Conservation (phyloP, 306 rosid species). For the Cucumis cinereus region DNA sequence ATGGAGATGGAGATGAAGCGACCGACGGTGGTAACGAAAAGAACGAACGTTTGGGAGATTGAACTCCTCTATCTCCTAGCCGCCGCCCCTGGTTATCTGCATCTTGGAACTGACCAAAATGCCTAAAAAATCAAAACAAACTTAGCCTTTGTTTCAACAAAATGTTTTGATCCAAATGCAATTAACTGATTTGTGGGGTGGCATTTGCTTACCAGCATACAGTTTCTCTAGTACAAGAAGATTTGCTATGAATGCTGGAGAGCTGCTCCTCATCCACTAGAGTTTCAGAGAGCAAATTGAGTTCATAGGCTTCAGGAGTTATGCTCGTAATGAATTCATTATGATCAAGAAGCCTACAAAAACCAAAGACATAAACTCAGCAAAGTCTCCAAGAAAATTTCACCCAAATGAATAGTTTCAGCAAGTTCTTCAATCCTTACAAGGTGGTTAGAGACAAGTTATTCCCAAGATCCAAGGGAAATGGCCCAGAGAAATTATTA, state of each 20-base stretch:
- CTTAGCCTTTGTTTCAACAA: not conserved
- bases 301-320: slow-evolving; percentile 27
- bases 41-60: not conserved
- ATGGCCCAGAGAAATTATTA: slow-evolving; percentile 54
- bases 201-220: slow-evolving; percentile 22
- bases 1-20: slow-evolving; percentile 11
- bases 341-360: slow-evolving; percentile 52
- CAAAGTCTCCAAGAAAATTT: not conserved
- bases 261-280: slow-evolving; percentile 23
- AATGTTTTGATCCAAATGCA: not conserved
- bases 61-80: slow-evolving; percentile 11
- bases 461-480: slow-evolving; percentile 31
- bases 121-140: slow-evolving; percentile 26
- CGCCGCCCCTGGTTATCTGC: slow-evolving; percentile 24
- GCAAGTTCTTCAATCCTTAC: slow-evolving; percentile 24
- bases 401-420: not conserved
- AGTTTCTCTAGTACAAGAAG: slow-evolving; percentile 14
- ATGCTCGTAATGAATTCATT: slow-evolving; percentile 31
- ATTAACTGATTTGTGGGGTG: not conserved
- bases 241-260: slow-evolving; percentile 9
- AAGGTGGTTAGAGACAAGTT: slow-evolving; percentile 34
- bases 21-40: not conserved
- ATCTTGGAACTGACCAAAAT: slow-evolving; percentile 21
- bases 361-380: not conserved
- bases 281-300: slow-evolving; percentile 27